Base-by-base conservation (phyloP, 208 protist species). In the Trypanosoma congolense region DNA sequence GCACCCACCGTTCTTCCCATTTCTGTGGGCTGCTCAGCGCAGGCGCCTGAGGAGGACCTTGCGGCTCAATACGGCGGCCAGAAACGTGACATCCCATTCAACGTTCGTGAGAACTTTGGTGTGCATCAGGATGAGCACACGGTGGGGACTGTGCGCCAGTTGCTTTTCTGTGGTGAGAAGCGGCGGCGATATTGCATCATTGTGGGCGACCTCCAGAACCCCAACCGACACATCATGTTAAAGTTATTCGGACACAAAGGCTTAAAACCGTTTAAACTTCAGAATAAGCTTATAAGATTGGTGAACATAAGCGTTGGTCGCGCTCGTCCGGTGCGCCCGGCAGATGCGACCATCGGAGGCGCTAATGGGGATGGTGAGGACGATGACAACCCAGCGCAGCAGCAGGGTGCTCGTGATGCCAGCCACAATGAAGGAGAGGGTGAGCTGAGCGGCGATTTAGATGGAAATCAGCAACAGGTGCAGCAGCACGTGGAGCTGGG, bases 161-260 rank as follows among this genome's bases (percentile, higher is more conserved):
- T 89, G 16, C 72, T 93, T 47, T 93, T 90, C 60, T 74, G 82
- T 31, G 75, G 80, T 18, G 86, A 93, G 56, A 85, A 87, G 74
- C 78, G 82, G 33, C 79, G 80, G 12, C 86, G 86, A 19, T 90
- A 90, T 62, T 93, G 81, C 53, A 59, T 93, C 18, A 81, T 93
- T 52, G 73, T 90, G 31, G 86, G 86, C 2, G 68, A 93, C 36
- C 59, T 93, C 49, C 75, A 86, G 48, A 81, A 70, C 48, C 61
- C 60, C 22, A 52, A 73, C 3, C 65, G 77, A 0, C 58, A 72
- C 38, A 77, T 90, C 3, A 84, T 73, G 33, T 67, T 90, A 22
- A 93, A 88, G 56, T 69, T 93, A 0, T 89, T 90, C 53, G 86
- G 82, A 10, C 81, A 90, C 61, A 73, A 76, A 18, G 86, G 86